Evolutionary conservation across 352 stramenopile species (phyloP).

Genomic region (Phytophthora sp.): DNA sequence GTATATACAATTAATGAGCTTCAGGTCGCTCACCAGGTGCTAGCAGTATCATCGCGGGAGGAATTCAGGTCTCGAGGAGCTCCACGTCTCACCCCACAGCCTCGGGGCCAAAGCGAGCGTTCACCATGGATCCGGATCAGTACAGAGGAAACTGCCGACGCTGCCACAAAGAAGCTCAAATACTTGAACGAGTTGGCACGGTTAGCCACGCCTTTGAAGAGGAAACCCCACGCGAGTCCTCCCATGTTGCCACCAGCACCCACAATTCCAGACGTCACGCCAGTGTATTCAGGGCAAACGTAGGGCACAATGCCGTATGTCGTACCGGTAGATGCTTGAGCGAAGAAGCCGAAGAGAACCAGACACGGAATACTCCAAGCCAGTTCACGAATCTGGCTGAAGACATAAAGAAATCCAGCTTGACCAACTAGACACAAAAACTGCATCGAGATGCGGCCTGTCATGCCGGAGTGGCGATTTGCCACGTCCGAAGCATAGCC

Average conservation of each 20-base stretch:
- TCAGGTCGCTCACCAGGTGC: slow-evolving; percentile 2
- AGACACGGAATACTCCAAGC: slow-evolving; percentile 73
- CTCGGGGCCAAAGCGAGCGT: slow-evolving; percentile 25
- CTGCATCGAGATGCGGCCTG: slow-evolving; percentile 63
- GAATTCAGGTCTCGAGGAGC: not conserved
- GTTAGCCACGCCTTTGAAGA: slow-evolving; percentile 50
- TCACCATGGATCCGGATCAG: slow-evolving; percentile 28
- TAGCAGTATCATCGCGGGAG: slow-evolving; percentile 5
- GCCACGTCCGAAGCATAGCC: slow-evolving; percentile 80
- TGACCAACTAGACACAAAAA: slow-evolving; percentile 73
- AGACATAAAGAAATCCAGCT: slow-evolving; percentile 81
- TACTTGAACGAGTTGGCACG: slow-evolving; percentile 46
- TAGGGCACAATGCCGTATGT: slow-evolving; percentile 72
- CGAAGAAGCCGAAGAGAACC: slow-evolving; percentile 89
- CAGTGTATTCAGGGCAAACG: slow-evolving; percentile 46
- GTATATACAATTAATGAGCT: not conserved
- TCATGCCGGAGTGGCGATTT: slow-evolving; percentile 56
- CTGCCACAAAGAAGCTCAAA: slow-evolving; percentile 44
- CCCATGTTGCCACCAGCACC: slow-evolving; percentile 60
- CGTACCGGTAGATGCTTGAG: slow-evolving; percentile 46
- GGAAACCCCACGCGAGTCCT: slow-evolving; percentile 49
- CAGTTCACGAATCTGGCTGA: slow-evolving; percentile 58
- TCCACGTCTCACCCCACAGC: slow-evolving; percentile 5
- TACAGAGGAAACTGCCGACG: slow-evolving; percentile 15
- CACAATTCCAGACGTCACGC: slow-evolving; percentile 55